Evolutionary conservation across 305 asterid genomes (phyloP).

Genomic region (Coffea humblotiana): DNA sequence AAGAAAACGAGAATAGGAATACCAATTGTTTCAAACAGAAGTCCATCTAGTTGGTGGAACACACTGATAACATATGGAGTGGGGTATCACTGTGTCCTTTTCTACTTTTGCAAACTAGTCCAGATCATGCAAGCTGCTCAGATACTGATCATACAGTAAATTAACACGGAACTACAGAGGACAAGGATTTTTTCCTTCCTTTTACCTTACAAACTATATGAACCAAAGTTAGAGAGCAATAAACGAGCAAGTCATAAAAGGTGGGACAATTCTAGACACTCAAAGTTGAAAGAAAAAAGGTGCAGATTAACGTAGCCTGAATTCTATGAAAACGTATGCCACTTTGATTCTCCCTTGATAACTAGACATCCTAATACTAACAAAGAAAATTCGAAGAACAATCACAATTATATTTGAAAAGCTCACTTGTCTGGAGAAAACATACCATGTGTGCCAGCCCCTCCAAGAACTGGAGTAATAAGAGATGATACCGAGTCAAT

Average conservation of each 20-base stretch:
- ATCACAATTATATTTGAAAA: slow-evolving; percentile 1
- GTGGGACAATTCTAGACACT: not conserved
- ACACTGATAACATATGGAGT: not conserved
- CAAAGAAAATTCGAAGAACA: not conserved
- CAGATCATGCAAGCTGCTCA: not conserved
- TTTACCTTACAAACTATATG: not conserved
- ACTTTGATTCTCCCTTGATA: not conserved
- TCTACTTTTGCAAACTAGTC: too few species aligned
- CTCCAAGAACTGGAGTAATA: slow-evolving; percentile 79
- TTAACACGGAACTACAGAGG: too few species aligned
- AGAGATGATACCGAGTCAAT: slow-evolving; percentile 88
- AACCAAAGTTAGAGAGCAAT: not conserved
- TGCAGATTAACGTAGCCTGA: not conserved
- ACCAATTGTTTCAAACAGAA: too few species aligned
- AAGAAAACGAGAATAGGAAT: not conserved
- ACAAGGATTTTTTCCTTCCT: not conserved
- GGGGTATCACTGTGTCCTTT: not conserved
- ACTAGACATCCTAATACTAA: not conserved
- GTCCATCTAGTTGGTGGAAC: not conserved
- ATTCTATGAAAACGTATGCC: not conserved
- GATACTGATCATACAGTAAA: not conserved
- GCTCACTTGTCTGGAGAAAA: slow-evolving; percentile 1
- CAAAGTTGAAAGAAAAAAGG: not conserved
- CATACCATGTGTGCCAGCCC: slow-evolving; percentile 70
- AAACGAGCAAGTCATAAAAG: not conserved